These are phyloP conservation scores for Eutypa lata DNA, from an alignment of 2,329 filamentous ascomycete species.

Conservation along the genomic window DNA sequence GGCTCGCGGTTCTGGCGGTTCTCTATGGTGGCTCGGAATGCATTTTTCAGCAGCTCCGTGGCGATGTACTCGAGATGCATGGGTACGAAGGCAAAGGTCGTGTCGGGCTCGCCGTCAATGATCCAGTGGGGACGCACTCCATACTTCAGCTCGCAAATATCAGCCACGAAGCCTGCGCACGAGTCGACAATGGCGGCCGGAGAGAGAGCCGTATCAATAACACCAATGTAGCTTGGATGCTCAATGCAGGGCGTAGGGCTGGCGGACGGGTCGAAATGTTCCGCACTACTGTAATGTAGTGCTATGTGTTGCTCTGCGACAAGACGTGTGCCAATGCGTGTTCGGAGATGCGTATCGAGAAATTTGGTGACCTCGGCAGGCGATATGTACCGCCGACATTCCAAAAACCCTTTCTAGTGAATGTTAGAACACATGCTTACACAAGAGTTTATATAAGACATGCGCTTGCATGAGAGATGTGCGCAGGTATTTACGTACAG, in stretches of 20 bases:
- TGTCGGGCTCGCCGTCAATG: slow-evolving; percentile 81
- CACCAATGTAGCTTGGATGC: slow-evolving; percentile 75
- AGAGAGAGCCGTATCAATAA: slow-evolving; percentile 86
- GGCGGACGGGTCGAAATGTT: slow-evolving; percentile 59
- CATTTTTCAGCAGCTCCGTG: slow-evolving; percentile 94
- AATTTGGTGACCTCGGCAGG: slow-evolving; percentile 83
- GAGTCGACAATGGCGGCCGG: slow-evolving; percentile 78
- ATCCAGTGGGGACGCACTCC: slow-evolving; percentile 77
- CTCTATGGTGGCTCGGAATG: slow-evolving; percentile 90
- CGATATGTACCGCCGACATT: slow-evolving; percentile 87
- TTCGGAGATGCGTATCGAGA: slow-evolving; percentile 88
- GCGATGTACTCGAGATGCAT: slow-evolving; percentile 97
- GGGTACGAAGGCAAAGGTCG: slow-evolving; percentile 90
- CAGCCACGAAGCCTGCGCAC: slow-evolving; percentile 87
- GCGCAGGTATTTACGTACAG: slow-evolving; percentile 29
- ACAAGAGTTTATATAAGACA: too few species aligned
- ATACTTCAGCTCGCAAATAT: slow-evolving; percentile 96
- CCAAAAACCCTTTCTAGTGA: slow-evolving; percentile 71
- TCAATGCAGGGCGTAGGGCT: slow-evolving; percentile 50
- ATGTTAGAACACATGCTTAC: not conserved
- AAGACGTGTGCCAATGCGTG: slow-evolving; percentile 87
- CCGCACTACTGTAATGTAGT: slow-evolving; percentile 69
- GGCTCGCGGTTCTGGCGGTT: slow-evolving; percentile 75
- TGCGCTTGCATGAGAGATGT: not conserved
- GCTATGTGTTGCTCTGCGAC: slow-evolving; percentile 97